Base-by-base conservation (phyloP, 2,329 filamentous ascomycete species). In the Ophiosphaerella narmari region DNA sequence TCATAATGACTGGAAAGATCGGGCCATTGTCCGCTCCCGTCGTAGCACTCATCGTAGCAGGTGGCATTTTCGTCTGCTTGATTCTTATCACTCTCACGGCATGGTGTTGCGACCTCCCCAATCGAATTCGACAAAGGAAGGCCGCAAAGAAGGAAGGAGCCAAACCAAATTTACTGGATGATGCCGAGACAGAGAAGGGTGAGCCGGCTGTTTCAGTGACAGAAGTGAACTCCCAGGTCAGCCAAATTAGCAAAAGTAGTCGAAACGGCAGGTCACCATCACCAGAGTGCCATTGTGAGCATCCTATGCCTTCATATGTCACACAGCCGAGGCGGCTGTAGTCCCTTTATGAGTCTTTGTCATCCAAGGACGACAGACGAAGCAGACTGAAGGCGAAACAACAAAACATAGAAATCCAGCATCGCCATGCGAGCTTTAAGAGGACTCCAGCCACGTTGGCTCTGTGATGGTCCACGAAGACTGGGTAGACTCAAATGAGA, bases 61-160 rank as follows among this genome's bases (percentile, higher is more conserved):
- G 50, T 23, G 50, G 50, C 11, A 32, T 60, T 29, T 43, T 42
- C 26, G 52, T 35, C n/a, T 46, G 55, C 21, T 31, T 60, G 23
- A 46, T 33, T 14, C 48, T 56, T 29, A 46, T 56, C 5, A 48
- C 55, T 29, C 29, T 56, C 31, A 39, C 24, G 6, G 47, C 55
- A n/a, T 18, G 50, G 45, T 31, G 51, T 14, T 43, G 52, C 14
- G 52, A 56, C 18, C 21, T 60, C 2, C 55, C 57, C 16, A 57
- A 54, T 21, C 55, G 55, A 21, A 41, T 48, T 16, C 48, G 42
- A 31, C 34, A 44, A 33, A 48, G 41, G 18, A 26, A 52, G 12
- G 42, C 50, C 18, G 40, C 24, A 11, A 51, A 58, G 7, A 24
- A 32, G 5, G 18, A 26, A 32, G 50, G 52, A 21, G 50, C 40